Base-by-base conservation (phyloP, 441 rosid genomes). In the Kokia cookei region DNA sequence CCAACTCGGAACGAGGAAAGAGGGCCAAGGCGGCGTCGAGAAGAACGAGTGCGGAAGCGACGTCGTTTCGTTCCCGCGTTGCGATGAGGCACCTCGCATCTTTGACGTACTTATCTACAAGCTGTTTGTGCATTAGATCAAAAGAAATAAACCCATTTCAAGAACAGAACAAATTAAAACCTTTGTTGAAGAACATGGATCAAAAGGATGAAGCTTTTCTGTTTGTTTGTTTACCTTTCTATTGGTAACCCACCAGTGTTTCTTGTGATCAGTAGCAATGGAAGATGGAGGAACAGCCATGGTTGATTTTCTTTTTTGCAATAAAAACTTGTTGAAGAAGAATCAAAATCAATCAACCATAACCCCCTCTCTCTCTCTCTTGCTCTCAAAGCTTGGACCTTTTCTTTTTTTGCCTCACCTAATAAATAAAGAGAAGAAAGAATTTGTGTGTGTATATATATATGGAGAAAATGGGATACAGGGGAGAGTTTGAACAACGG, bases 171-270 rank as follows among this genome's bases (percentile, higher is more conserved):
- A 22, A 57, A 57, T 12, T 3, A 26, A 15, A 32, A 32, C 22
- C 35, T 2, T 32, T 32, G 24, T 3, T 7, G 13, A 19, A 65
- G 27, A 7, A 37, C 2, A 6, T 37, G 22, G 53, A 47, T 19
- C 2, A 48, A 65, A 47, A 48, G 15, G 19, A 47, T 19, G 4
- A 13, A 13, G 29, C 2, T 8, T 10, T 0, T 22, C 47, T 15
- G 7, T 35, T 35, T 35, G 7, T 35, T 45, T 9, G 26, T 12
- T 19, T 22, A 91, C 99, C 97, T 88, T 96, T 37, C 94, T 80
- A 80, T 92, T 92, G 73, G 86, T 92, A 65, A 93, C 92, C 99
- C 99, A 96, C 98, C 99, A 96, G 78, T 84, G 97, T 73, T 86
- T 93, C 90, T 79, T 93, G 47, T 69, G 73, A 53, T 95, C 90